Conservation (phyloP, 441 rosid genomes). For the Macaranga tanarius region DNA sequence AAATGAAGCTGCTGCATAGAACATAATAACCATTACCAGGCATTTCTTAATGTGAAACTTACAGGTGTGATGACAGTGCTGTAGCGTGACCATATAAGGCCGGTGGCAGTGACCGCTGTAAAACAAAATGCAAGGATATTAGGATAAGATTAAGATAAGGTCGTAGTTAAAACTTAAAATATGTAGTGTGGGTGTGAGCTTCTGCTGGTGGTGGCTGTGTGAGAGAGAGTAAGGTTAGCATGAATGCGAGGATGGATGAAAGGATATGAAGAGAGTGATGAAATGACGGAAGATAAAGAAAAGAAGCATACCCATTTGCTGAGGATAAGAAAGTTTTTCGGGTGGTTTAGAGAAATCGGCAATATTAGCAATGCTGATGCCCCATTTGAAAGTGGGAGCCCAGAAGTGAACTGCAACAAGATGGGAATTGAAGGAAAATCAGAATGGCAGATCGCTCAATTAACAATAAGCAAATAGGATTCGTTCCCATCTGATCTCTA, state of each 20-base stretch:
- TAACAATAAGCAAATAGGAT: too few species aligned
- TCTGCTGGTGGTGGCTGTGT: not conserved
- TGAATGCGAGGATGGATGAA: not conserved
- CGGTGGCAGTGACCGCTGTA: slow-evolving; percentile 85
- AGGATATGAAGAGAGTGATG: not conserved
- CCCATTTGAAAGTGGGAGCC: slow-evolving; percentile 98
- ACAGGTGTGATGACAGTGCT: slow-evolving; percentile 92
- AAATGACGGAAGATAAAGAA: not conserved
- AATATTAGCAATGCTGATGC: slow-evolving; percentile 84
- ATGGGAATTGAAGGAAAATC: not conserved
- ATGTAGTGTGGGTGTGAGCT: too few species aligned
- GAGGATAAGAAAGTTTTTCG: slow-evolving; percentile 86
- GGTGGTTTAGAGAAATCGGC: slow-evolving; percentile 88
- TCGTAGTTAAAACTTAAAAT: not conserved
- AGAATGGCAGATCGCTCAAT: too few species aligned
- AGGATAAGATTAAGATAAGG: not conserved
- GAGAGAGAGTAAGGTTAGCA: not conserved
- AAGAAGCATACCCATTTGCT: slow-evolving; percentile 63
- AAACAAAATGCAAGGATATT: slow-evolving; percentile 15
- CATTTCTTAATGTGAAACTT: slow-evolving; percentile 33
- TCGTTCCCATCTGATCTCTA: too few species aligned
- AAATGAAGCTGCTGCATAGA: not conserved
- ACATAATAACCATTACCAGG: not conserved
- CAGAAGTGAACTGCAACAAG: slow-evolving; percentile 76
- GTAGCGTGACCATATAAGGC: slow-evolving; percentile 93